Evolutionary conservation across 805 yeast genomes (phyloP).

Genomic region (Blastobotrys mokoenaii): DNA sequence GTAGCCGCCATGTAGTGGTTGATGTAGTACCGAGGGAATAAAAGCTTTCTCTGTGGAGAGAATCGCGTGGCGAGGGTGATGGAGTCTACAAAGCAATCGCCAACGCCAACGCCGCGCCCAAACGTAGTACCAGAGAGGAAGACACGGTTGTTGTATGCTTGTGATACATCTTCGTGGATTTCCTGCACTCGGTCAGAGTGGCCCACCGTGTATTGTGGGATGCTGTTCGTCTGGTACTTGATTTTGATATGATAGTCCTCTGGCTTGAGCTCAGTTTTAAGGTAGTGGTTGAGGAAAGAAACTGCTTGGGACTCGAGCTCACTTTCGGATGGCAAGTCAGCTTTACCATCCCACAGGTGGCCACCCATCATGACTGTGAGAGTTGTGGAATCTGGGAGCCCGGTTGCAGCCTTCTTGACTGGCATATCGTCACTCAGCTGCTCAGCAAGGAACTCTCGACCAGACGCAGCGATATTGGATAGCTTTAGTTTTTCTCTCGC

Average conservation of each 20-base stretch:
- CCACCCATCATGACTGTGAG: slow-evolving; percentile 92
- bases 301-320: slow-evolving; percentile 29
- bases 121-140: slow-evolving; percentile 73
- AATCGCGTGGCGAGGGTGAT: slow-evolving; percentile 46
- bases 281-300: slow-evolving; percentile 32
- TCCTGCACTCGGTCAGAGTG: slow-evolving; percentile 39
- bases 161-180: slow-evolving; percentile 28
- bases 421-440: background rate
- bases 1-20: slow-evolving; percentile 21
- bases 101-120: slow-evolving; percentile 79
- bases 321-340: slow-evolving; percentile 22
- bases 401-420: background rate
- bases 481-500: background rate
- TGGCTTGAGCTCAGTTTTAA: slow-evolving; percentile 26
- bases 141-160: slow-evolving; percentile 34
- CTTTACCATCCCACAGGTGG: slow-evolving; percentile 37
- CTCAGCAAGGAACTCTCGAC: background rate
- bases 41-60: slow-evolving; percentile 23
- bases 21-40: slow-evolving; percentile 25
- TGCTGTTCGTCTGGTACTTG: slow-evolving; percentile 45
- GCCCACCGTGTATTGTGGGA: slow-evolving; percentile 76
- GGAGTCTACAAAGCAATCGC: slow-evolving; percentile 69
- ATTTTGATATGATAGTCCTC: slow-evolving; percentile 27
- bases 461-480: background rate
- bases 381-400: slow-evolving; percentile 43